A percentile compares a stretch with the other conserved stretches of the same genome.
Evolutionary conservation across 495 filamentous ascomycete genomes (phyloP).

Genomic region (Diplogelasinospora grovesii): DNA sequence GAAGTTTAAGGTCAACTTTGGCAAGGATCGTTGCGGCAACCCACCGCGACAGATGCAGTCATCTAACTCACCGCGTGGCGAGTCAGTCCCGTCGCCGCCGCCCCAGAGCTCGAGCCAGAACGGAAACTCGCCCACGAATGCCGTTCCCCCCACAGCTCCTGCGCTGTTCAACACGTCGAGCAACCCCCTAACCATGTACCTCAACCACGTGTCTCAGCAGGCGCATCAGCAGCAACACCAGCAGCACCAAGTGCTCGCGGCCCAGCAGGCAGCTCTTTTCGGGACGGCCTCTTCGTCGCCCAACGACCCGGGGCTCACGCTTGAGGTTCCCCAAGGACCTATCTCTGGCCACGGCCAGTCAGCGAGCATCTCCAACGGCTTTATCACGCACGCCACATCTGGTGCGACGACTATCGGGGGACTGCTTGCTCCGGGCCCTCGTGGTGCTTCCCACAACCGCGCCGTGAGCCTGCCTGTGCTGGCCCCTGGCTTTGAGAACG

Average conservation of each 20-base stretch:
- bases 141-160: slow-evolving; percentile 34
- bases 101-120: slow-evolving; percentile 46
- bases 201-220: slow-evolving; percentile 77
- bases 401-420: slow-evolving; percentile 65
- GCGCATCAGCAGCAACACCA: slow-evolving; percentile 70
- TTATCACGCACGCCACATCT: slow-evolving; percentile 43
- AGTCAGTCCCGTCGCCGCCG: slow-evolving; percentile 66
- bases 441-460: slow-evolving; percentile 72
- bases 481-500: slow-evolving; percentile 46
- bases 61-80: slow-evolving; percentile 35
- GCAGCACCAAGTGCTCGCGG: slow-evolving; percentile 54
- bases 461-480: slow-evolving; percentile 75
- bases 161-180: slow-evolving; percentile 71
- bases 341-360: slow-evolving; percentile 53
- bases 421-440: slow-evolving; percentile 67
- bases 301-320: slow-evolving; percentile 36
- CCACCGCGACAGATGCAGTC: slow-evolving; percentile 78
- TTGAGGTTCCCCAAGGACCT: slow-evolving; percentile 51
- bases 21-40: slow-evolving; percentile 96
- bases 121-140: slow-evolving; percentile 46
- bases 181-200: slow-evolving; percentile 93
- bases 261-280: slow-evolving; percentile 56
- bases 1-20: slow-evolving; percentile 99
- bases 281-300: slow-evolving; percentile 50
- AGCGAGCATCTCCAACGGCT: slow-evolving; percentile 55